phyloP scores from a whole-genome alignment of 345 rosid species.

The Hirschfeldia incana region DNA sequence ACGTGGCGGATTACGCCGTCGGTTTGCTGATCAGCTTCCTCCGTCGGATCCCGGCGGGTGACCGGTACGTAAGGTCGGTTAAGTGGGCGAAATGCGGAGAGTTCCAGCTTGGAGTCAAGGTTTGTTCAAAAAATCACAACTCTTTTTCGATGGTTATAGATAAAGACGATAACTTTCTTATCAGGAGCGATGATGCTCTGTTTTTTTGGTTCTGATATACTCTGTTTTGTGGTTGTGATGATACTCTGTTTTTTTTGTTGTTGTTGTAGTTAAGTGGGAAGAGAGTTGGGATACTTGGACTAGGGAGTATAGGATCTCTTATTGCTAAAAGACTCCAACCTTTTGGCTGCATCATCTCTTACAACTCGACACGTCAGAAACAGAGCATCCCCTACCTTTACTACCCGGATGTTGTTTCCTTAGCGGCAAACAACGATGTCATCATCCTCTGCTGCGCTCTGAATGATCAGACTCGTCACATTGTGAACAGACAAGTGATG shows the following conservation, averaged over 20 bases:
- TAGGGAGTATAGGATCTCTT: constrained; percentile 28
- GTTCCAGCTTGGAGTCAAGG: constrained; percentile 54
- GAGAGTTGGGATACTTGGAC: constrained; percentile 39
- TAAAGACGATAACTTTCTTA: background rate
- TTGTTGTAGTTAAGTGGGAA: constrained; percentile 30
- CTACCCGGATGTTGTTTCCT: constrained; percentile 27
- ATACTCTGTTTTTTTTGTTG: background rate
- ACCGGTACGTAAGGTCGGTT: constrained; percentile 47
- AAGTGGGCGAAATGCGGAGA: constrained; percentile 46
- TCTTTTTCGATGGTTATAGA: background rate
- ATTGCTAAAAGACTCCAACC: constrained; percentile 34
- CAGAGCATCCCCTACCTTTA: constrained; percentile 3
- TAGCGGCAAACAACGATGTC: constrained; percentile 27
- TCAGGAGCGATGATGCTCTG: background rate
- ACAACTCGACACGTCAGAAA: constrained; percentile 32
- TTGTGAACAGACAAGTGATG: constrained; percentile 37
- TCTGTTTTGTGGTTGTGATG: background rate
- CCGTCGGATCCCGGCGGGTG: constrained; percentile 55
- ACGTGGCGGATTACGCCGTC: constrained; percentile 62
- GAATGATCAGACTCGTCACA: constrained; percentile 27
- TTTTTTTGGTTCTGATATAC: background rate
- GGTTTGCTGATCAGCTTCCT: constrained; percentile 58
- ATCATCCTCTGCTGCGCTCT: constrained; percentile 33
- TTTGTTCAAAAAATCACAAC: constrained; percentile 8
- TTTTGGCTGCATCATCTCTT: constrained; percentile 33